These are phyloP conservation scores for Pseudopithomyces maydicus DNA, from an alignment of 2,329 filamentous ascomycete genomes.

Conservation along the genomic window DNA sequence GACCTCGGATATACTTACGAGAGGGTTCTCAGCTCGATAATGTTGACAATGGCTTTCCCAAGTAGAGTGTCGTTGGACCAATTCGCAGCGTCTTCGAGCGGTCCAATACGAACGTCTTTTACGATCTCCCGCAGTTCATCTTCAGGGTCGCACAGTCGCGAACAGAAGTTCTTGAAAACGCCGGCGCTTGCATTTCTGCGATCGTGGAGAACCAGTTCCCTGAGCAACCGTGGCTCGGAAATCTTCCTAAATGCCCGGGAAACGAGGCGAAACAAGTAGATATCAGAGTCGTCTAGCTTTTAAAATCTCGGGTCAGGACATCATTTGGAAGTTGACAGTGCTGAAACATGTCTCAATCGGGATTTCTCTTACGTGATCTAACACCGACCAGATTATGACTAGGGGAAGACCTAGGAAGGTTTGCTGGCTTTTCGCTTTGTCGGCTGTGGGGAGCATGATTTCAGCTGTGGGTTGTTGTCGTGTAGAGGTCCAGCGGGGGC, in stretches of 20 bases:
- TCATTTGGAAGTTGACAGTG: background rate
- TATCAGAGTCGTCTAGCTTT: background rate
- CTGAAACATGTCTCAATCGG: background rate
- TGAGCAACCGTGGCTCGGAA: background rate
- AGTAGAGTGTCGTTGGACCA: background rate
- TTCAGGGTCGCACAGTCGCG: constrained; percentile 1
- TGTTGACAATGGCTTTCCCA: background rate
- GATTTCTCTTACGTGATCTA: background rate
- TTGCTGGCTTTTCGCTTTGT: background rate
- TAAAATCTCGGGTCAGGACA: background rate
- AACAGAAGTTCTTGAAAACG: background rate
- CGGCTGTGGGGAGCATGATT: background rate
- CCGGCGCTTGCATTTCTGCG: no score
- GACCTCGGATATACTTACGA: no score
- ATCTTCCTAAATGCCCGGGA: constrained; percentile 4
- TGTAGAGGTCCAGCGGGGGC: background rate
- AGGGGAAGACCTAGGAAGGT: background rate
- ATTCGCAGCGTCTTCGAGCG: background rate
- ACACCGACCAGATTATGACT: background rate
- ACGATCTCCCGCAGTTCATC: background rate
- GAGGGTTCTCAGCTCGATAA: background rate
- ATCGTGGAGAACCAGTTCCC: background rate
- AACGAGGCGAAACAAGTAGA: constrained; percentile 7
- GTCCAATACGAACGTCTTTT: background rate
- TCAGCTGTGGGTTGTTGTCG: background rate